Conservation (phyloP, 192 early-diverging fungal genomes). For the Geosiphon pyriformis region DNA sequence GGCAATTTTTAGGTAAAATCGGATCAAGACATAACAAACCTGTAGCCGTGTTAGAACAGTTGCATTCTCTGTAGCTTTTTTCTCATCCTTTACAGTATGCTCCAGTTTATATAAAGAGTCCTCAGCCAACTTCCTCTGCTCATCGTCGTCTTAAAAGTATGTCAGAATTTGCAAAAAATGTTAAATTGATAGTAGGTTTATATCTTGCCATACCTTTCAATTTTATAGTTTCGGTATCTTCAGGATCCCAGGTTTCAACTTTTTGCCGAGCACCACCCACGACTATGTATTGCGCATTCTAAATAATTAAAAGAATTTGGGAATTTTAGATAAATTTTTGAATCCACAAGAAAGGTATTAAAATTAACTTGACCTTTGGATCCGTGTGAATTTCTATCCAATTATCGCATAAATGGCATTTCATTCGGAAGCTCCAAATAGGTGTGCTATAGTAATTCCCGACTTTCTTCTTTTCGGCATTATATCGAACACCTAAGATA, state of each 20-base stretch:
- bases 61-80: constrained; percentile 35
- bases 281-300: constrained; percentile 65
- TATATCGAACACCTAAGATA: constrained; percentile 88
- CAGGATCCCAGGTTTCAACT: constrained; percentile 65
- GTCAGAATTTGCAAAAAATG: constrained; percentile 13
- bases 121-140: constrained; percentile 35
- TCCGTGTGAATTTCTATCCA: constrained; percentile 94
- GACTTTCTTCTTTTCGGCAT: constrained; percentile 92
- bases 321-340: constrained; percentile 6
- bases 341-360: neutral
- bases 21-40: too few species aligned
- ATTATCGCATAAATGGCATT: constrained; percentile 80
- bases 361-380: constrained; percentile 61
- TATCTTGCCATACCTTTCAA: constrained; percentile 48
- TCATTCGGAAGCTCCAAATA: constrained; percentile 88
- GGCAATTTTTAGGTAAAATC: too few species aligned
- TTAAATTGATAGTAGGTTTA: constrained; percentile 18
- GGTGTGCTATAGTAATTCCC: constrained; percentile 84
- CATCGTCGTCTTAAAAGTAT: constrained; percentile 36
- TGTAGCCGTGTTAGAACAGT: constrained; percentile 53
- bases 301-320: neutral
- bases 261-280: constrained; percentile 70
- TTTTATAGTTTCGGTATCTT: constrained; percentile 57
- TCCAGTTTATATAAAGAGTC: constrained; percentile 64
- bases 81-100: constrained; percentile 42